These are phyloP conservation scores for Fusarium hostae DNA, from an alignment of 2,329 filamentous ascomycete genomes.

Conservation along the genomic window DNA sequence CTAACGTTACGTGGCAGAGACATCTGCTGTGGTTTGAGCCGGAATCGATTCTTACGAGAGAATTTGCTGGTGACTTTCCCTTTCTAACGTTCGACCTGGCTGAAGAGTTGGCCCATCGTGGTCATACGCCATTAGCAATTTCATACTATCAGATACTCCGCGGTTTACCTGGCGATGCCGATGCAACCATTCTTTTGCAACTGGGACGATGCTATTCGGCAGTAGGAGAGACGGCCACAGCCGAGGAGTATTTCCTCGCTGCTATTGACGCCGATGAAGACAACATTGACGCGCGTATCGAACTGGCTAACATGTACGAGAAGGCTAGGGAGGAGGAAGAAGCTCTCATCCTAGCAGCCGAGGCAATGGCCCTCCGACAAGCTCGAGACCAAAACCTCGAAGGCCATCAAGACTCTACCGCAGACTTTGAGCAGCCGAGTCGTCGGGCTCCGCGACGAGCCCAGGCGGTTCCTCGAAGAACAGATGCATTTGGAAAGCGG, in stretches of 20 bases:
- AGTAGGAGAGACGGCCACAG: conserved; percentile 71
- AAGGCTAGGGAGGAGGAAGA: conserved; percentile 77
- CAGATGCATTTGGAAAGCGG: conserved; percentile 29
- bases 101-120: conserved; percentile 53
- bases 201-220: conserved; percentile 76
- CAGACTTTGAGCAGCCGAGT: conserved; percentile 1
- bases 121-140: conserved; percentile 55
- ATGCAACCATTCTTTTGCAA: conserved; percentile 64
- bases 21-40: conserved; percentile 79
- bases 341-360: conserved; percentile 79
- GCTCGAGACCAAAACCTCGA: conserved; percentile 50
- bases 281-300: conserved; percentile 79
- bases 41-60: conserved; percentile 58
- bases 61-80: conserved; percentile 71
- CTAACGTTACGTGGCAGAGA: conserved; percentile 53
- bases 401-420: neutral
- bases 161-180: conserved; percentile 58
- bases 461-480: conserved; percentile 16
- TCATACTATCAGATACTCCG: conserved; percentile 67
- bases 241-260: conserved; percentile 80
- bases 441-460: conserved; percentile 25
- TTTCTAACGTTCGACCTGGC: conserved; percentile 81
- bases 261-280: conserved; percentile 77
- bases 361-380: conserved; percentile 75
- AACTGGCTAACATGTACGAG: conserved; percentile 88